Conservation (phyloP, 2,329 filamentous ascomycete species). For the Apiospora hydei region DNA sequence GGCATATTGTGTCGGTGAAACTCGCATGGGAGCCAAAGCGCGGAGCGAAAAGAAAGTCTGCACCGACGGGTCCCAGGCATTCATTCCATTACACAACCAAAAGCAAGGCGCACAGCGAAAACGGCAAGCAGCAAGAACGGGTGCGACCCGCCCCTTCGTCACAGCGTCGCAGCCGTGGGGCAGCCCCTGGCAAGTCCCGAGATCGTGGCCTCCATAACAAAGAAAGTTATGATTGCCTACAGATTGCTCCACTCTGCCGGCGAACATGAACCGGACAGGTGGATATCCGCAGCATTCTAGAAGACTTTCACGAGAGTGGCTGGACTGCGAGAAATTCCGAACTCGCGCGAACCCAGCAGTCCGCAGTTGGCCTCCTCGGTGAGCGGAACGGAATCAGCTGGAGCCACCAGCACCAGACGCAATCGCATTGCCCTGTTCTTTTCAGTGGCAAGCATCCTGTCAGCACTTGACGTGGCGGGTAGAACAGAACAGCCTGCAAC, state of each 20-base stretch:
- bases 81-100: constrained; percentile 20
- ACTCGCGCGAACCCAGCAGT: neutral
- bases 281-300: constrained; percentile 1
- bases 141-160: constrained; percentile 11
- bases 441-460: neutral
- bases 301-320: neutral
- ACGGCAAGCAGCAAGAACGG: neutral
- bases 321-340: neutral
- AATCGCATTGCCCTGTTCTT: neutral
- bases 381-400: neutral
- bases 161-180: neutral
- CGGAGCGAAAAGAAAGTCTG: constrained; percentile 13
- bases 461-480: neutral
- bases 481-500: neutral
- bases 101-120: constrained; percentile 1
- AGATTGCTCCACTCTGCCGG: neutral
- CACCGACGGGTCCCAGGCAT: neutral
- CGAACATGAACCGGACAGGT: constrained; percentile 8
- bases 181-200: constrained; percentile 9
- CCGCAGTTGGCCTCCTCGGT: neutral
- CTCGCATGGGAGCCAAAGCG: neutral
- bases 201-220: constrained; percentile 17
- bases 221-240: constrained; percentile 18
- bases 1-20: constrained; percentile 11
- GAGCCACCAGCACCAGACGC: neutral